Percentiles rank a stretch among this genome's conserved stretches.
Evolutionary conservation across 495 filamentous ascomycete genomes (phyloP).

Genomic region (Xylaria bambusicola): DNA sequence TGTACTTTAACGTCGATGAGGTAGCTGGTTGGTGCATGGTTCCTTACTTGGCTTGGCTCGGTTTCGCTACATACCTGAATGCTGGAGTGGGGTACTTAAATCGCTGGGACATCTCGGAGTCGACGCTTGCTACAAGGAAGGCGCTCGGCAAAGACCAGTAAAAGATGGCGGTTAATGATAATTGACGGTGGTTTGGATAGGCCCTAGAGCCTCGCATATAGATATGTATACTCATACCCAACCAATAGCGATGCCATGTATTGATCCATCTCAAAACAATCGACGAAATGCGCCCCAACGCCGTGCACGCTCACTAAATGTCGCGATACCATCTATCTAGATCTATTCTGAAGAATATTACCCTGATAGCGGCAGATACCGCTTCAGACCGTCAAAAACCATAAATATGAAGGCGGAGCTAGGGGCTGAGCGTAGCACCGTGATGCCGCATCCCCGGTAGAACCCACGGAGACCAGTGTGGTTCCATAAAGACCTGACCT

Average conservation of each 20-base stretch:
- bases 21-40: conserved; percentile 70
- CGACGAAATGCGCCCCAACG: conserved; percentile 22
- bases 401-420: conserved; percentile 98
- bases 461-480: conserved; percentile 80
- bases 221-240: conserved; percentile 4
- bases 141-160: conserved; percentile 16
- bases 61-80: conserved; percentile 80
- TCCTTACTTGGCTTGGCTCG: conserved; percentile 81
- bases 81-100: conserved; percentile 75
- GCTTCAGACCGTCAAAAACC: conserved; percentile 81
- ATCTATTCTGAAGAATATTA: conserved; percentile 18
- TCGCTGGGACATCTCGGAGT: conserved; percentile 63
- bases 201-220: conserved; percentile 1
- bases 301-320: conserved; percentile 16
- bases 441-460: conserved; percentile 95
- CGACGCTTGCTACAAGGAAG: conserved; percentile 26
- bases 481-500: conserved; percentile 70
- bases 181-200: not conserved
- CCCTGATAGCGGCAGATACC: conserved; percentile 54
- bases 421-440: conserved; percentile 79
- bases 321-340: conserved; percentile 19
- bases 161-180: not conserved
- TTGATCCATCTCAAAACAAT: not conserved
- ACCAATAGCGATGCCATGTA: not conserved
- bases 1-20: conserved; percentile 73